Conservation (phyloP, 2,329 filamentous ascomycete species). For the Fusarium denticulatum region DNA sequence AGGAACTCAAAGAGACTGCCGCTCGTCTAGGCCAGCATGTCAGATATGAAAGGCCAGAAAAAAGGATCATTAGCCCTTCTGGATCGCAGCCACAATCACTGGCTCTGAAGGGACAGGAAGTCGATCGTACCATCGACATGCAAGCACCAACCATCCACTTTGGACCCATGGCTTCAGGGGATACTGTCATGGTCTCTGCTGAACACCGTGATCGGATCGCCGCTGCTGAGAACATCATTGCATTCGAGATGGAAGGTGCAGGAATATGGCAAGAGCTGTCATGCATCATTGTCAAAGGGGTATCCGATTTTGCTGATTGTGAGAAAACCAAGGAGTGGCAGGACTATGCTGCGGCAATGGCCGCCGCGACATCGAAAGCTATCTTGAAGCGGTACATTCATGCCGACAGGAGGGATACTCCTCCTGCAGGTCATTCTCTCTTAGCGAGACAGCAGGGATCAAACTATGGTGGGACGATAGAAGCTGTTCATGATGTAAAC, state of each 20-base stretch:
- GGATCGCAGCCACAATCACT: fast-evolving
- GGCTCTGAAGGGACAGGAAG: not conserved
- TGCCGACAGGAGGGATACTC: fast-evolving
- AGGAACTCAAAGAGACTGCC: not conserved
- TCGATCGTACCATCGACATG: fast-evolving
- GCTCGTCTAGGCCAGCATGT: not conserved
- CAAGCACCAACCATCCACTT: not conserved
- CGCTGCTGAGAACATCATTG: slow-evolving; percentile 25
- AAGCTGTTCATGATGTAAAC: not conserved
- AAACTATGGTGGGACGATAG: not conserved
- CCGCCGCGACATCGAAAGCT: not conserved
- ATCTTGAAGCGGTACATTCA: not conserved
- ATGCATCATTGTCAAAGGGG: slow-evolving; percentile 49
- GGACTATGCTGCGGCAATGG: slow-evolving; percentile 1
- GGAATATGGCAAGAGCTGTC: slow-evolving; percentile 48
- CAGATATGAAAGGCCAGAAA: not conserved
- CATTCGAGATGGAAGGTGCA: slow-evolving; percentile 48
- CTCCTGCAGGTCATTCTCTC: fast-evolving
- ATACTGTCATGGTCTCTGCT: slow-evolving; percentile 51
- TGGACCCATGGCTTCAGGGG: slow-evolving; percentile 47
- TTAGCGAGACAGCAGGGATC: not conserved
- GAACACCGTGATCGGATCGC: slow-evolving; percentile 47
- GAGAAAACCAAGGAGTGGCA: slow-evolving; percentile 1
- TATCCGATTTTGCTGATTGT: not conserved
- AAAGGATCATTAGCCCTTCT: fast-evolving